Evolutionary conservation across 495 filamentous ascomycete species (phyloP).

Genomic region (Rusavskia elegans): DNA sequence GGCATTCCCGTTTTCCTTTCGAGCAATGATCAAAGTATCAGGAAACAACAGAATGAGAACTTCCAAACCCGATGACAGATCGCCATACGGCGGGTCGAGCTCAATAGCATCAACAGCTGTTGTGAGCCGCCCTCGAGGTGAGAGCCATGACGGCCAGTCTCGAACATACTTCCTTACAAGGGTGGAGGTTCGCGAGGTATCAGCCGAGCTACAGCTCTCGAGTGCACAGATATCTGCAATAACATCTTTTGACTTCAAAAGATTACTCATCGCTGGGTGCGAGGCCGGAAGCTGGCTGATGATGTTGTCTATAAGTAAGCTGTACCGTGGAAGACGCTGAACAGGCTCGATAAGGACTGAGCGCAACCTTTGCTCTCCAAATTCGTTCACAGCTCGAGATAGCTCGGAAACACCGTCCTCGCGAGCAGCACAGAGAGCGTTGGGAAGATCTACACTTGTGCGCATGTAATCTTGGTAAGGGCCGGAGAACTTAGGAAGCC

Average conservation of each 20-base stretch:
- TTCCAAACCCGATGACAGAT: constrained; percentile 24
- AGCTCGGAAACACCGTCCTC: constrained; percentile 63
- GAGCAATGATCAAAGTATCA: constrained; percentile 62
- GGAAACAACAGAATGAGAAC: constrained; percentile 75
- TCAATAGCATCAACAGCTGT: constrained; percentile 71
- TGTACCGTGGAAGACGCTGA: constrained; percentile 87
- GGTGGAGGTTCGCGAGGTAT: constrained; percentile 53
- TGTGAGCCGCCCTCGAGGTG: constrained; percentile 66
- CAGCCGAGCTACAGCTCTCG: constrained; percentile 45
- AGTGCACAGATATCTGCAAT: constrained; percentile 91
- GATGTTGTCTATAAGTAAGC: constrained; percentile 90
- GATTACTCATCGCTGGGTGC: constrained; percentile 61
- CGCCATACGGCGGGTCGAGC: constrained; percentile 52
- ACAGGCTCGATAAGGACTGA: constrained; percentile 95
- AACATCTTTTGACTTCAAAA: constrained; percentile 76
- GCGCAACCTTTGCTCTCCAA: constrained; percentile 78
- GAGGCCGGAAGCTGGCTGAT: constrained; percentile 63
- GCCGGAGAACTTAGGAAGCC: constrained; percentile 78
- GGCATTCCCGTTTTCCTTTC: constrained; percentile 41
- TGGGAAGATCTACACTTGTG: constrained; percentile 67
- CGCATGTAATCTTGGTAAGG: constrained; percentile 85
- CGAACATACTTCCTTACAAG: constrained; percentile 60
- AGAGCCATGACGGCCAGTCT: constrained; percentile 60
- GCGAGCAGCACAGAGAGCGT: constrained; percentile 58
- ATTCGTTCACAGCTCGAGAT: constrained; percentile 58